Evolutionary conservation across 2,329 filamentous ascomycete species (phyloP).

Genomic region (Microdochium paspali): DNA sequence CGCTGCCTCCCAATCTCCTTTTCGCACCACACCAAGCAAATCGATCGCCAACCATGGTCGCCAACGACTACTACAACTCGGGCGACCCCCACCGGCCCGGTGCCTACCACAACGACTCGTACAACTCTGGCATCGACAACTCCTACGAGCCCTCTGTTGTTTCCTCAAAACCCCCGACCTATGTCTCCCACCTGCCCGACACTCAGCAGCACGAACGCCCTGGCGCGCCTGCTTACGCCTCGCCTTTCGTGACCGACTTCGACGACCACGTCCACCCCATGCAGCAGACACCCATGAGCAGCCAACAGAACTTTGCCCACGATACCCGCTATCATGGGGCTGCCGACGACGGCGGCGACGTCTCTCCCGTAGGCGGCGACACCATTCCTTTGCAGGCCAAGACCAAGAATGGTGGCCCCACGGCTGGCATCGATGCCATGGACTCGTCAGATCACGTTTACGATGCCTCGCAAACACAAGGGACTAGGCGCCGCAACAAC

Average conservation of each 20-base stretch:
- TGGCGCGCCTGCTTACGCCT: slow-evolving; percentile 23
- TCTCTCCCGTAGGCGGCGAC: slow-evolving; percentile 33
- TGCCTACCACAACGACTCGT: slow-evolving; percentile 26
- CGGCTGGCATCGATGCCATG: slow-evolving; percentile 10
- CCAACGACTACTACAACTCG: slow-evolving; percentile 57
- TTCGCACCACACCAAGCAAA: background rate
- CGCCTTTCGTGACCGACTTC: slow-evolving; percentile 58
- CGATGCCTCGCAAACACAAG: slow-evolving; percentile 32
- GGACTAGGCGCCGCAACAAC: background rate
- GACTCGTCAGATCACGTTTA: slow-evolving; percentile 51
- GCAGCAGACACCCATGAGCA: slow-evolving; percentile 18
- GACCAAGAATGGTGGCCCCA: slow-evolving; percentile 24
- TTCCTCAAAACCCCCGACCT: slow-evolving; percentile 34
- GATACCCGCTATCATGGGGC: slow-evolving; percentile 50
- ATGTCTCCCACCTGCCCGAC: slow-evolving; percentile 16
- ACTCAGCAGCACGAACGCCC: slow-evolving; percentile 21
- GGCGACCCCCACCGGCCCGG: slow-evolving; percentile 23
- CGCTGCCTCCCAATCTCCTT: background rate
- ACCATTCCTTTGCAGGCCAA: slow-evolving; percentile 49
- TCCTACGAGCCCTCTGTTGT: slow-evolving; percentile 29
- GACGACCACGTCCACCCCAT: slow-evolving; percentile 57
- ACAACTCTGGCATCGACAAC: slow-evolving; percentile 13
- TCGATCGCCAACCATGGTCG: slow-evolving; percentile 35
- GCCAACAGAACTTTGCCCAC: slow-evolving; percentile 34
- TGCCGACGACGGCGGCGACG: slow-evolving; percentile 25